Base-by-base conservation (phyloP, 2,329 filamentous ascomycete species). In the Colletotrichum plurivorum region DNA sequence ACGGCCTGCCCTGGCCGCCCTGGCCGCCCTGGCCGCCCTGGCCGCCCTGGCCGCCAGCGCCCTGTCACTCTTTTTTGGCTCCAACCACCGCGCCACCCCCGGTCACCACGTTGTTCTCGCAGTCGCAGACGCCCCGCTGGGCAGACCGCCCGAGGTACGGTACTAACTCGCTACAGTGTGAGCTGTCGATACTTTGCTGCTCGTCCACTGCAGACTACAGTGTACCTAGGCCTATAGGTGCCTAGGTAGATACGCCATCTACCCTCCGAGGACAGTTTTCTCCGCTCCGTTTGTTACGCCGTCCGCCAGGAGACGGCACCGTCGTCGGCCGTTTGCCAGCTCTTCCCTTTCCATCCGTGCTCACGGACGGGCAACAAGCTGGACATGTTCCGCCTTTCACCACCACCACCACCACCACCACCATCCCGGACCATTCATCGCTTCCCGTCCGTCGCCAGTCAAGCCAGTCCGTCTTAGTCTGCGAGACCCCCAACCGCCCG, bases 401-500 rank as follows among this genome's bases (percentile, higher is more conserved):
- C 31, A 31, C 27, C 27, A 31, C 9, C 27, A 31, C 27, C 27
- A n/a, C 20, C 20, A 36, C 31, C 31, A 36, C 31, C 9, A 57
- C 53, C 53, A 31, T 58, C 39, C 53, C 53, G 31, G 48, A 43
- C 39, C 31, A 53, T 36, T 58, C 31, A 27, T 69, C 27, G 54
- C 54, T 43, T 68, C 31, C 61, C 54, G 60, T 48, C 61, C 62
- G 41, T 68, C 31, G 54, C 27, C 48, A 65, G 31, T 36, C 31
- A 2, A 25, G 22, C 22, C 31, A 36, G 41, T 49, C 65, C 54
- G 61, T 65, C 61, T 39, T 46, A 43, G 63, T 41, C 36, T 52
- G 63, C 41, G 12, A 56, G 25, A 41, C 65, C 43, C 61, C 66
- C 66, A 69, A 56, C 66, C 66, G 66, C 66, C 62, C 54, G 49